These are phyloP conservation scores for Curvularia eragrostidis DNA, from an alignment of 2,329 filamentous ascomycete species.

Conservation along the genomic window DNA sequence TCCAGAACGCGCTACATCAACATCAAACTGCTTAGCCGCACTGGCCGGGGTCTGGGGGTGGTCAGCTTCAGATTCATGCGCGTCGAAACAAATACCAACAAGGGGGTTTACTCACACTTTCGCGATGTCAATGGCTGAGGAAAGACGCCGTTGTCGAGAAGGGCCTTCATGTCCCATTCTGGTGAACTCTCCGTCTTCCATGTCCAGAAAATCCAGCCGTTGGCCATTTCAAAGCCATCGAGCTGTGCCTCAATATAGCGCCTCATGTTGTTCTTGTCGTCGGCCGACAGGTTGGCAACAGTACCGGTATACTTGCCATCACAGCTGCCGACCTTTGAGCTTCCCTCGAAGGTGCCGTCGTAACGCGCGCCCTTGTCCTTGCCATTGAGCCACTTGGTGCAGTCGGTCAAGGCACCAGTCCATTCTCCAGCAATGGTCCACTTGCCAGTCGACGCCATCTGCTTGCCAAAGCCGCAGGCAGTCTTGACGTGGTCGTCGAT, in stretches of 20 bases:
- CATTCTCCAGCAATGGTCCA: slow-evolving; percentile 58
- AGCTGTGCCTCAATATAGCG: slow-evolving; percentile 58
- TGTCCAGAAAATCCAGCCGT: slow-evolving; percentile 60
- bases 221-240: slow-evolving; percentile 56
- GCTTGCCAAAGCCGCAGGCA: slow-evolving; percentile 54
- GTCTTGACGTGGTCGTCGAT: slow-evolving; percentile 50
- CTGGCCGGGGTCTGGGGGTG: slow-evolving; percentile 42
- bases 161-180: slow-evolving; percentile 58
- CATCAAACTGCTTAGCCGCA: slow-evolving; percentile 36
- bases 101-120: slow-evolving; percentile 45
- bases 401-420: slow-evolving; percentile 57
- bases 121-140: slow-evolving; percentile 53
- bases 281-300: slow-evolving; percentile 51
- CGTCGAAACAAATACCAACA: slow-evolving; percentile 1
- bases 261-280: slow-evolving; percentile 53
- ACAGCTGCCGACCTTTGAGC: slow-evolving; percentile 52
- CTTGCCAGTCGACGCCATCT: slow-evolving; percentile 56
- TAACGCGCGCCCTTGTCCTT: slow-evolving; percentile 56
- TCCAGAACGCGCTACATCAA: slow-evolving; percentile 2
- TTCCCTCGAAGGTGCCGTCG: slow-evolving; percentile 51
- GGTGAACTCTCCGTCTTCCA: slow-evolving; percentile 60
- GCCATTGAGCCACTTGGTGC: slow-evolving; percentile 58
- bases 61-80: slow-evolving; percentile 14
- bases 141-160: slow-evolving; percentile 56
- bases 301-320: slow-evolving; percentile 54